Evolutionary conservation across 495 filamentous ascomycete species (phyloP).

Genomic region (Lophiostoma macrostomum): DNA sequence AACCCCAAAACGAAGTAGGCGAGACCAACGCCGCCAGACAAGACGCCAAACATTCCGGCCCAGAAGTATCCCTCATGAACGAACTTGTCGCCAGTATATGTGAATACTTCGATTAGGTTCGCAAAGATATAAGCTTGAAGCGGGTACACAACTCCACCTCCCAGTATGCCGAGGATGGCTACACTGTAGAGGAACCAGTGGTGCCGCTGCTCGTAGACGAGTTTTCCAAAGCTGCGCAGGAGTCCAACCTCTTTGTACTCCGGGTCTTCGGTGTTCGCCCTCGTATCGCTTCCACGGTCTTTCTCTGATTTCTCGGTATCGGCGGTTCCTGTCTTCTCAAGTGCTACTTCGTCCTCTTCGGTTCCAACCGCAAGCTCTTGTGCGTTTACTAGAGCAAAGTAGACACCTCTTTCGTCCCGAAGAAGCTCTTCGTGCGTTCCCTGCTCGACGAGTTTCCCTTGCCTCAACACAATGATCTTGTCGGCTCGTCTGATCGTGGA

Average conservation of each 20-base stretch:
- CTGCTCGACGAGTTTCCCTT: slow-evolving; percentile 36
- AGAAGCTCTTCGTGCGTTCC: slow-evolving; percentile 35
- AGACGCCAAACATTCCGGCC: slow-evolving; percentile 35
- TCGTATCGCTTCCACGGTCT: not conserved
- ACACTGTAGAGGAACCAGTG: slow-evolving; percentile 33
- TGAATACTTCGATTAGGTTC: slow-evolving; percentile 33
- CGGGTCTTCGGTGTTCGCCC: slow-evolving; percentile 7
- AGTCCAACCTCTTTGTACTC: slow-evolving; percentile 24
- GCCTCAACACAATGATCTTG: slow-evolving; percentile 35
- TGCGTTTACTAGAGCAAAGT: slow-evolving; percentile 33
- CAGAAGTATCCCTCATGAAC: slow-evolving; percentile 34
- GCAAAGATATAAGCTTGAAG: slow-evolving; percentile 36
- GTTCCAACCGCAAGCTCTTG: slow-evolving; percentile 22
- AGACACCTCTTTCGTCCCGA: slow-evolving; percentile 26
- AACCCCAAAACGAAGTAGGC: slow-evolving; percentile 31
- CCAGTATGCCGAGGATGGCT: slow-evolving; percentile 21
- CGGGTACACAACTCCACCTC: slow-evolving; percentile 33
- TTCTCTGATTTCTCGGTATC: slow-evolving; percentile 16
- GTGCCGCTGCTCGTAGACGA: slow-evolving; percentile 31
- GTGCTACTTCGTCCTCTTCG: not conserved
- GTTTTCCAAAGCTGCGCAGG: slow-evolving; percentile 24
- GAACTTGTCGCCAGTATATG: slow-evolving; percentile 16
- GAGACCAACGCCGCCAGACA: slow-evolving; percentile 23
- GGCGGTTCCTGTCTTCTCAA: slow-evolving; percentile 18
- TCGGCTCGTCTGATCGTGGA: slow-evolving; percentile 37